Evolutionary conservation across 805 yeast species (phyloP).

Genomic region (Candida khao-thaluensis): DNA sequence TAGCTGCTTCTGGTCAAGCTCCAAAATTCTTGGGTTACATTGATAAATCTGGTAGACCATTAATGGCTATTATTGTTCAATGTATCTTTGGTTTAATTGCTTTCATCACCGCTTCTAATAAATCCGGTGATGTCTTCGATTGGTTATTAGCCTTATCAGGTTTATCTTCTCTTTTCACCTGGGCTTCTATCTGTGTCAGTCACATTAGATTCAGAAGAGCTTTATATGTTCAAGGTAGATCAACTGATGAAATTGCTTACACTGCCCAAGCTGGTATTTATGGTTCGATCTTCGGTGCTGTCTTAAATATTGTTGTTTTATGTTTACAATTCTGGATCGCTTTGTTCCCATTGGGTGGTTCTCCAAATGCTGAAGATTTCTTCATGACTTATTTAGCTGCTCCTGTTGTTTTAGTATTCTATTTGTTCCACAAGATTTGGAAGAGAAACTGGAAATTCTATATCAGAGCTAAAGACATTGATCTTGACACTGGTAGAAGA

Average conservation of each 20-base stretch:
- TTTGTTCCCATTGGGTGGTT: conserved; percentile 59
- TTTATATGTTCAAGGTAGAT: conserved; percentile 62
- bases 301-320: conserved; percentile 58
- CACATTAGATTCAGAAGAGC: conserved; percentile 57
- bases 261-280: conserved; percentile 63
- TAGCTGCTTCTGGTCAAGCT: conserved; percentile 46
- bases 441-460: conserved; percentile 31
- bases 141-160: conserved; percentile 54
- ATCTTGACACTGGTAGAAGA: conserved; percentile 39
- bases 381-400: conserved; percentile 65
- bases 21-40: conserved; percentile 44
- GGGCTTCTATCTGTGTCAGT: conserved; percentile 47
- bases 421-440: conserved; percentile 58
- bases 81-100: conserved; percentile 42
- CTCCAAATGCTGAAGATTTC: conserved; percentile 51
- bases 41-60: conserved; percentile 52
- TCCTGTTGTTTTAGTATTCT: conserved; percentile 59
- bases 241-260: conserved; percentile 65
- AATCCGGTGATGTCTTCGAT: conserved; percentile 39
- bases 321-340: conserved; percentile 84
- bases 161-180: conserved; percentile 47
- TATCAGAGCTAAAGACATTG: conserved; percentile 33
- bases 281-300: conserved; percentile 65
- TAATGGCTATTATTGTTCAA: conserved; percentile 43
- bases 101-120: conserved; percentile 44